Evolutionary conservation across 352 stramenopile genomes (phyloP).

Genomic region (Globisporangium nagaii): DNA sequence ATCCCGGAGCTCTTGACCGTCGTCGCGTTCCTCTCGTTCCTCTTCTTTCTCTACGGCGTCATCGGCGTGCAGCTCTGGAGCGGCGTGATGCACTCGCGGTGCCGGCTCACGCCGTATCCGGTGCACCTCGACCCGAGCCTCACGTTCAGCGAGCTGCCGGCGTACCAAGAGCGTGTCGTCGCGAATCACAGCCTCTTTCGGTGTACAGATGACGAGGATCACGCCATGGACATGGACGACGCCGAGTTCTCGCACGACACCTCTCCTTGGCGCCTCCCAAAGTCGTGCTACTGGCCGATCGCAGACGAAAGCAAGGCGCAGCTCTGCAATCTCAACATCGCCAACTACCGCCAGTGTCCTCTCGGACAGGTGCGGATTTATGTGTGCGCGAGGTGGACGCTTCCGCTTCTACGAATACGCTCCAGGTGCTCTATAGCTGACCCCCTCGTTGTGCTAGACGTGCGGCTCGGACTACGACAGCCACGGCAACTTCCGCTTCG

Average conservation of each 20-base stretch:
- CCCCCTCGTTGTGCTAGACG: conserved; percentile 8
- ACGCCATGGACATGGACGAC: conserved; percentile 25
- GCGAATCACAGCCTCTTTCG: conserved; percentile 25
- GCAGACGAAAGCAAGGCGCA: conserved; percentile 52
- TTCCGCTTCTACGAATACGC: too few species aligned
- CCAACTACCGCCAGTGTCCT: conserved; percentile 36
- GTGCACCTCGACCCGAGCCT: conserved; percentile 36
- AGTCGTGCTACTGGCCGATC: conserved; percentile 87
- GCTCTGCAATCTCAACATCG: conserved; percentile 43
- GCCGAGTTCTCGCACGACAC: conserved; percentile 37
- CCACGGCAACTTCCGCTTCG: conserved; percentile 62
- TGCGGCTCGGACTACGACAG: conserved; percentile 62
- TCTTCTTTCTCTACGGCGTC: conserved; percentile 84
- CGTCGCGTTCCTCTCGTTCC: conserved; percentile 67
- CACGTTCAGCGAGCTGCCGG: conserved; percentile 18
- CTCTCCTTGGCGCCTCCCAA: conserved; percentile 40
- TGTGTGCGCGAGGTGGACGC: too few species aligned
- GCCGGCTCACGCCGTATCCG: conserved; percentile 62
- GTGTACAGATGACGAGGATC: conserved; percentile 25
- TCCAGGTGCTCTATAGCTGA: background rate
- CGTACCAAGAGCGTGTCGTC: conserved; percentile 26
- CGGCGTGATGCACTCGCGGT: conserved; percentile 57
- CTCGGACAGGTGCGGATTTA: conserved; percentile 20
- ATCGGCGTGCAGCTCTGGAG: conserved; percentile 80
- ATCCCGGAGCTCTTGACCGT: conserved; percentile 76